These are phyloP conservation scores for Luvunga scandens DNA, from an alignment of 345 rosid species.

Conservation along the genomic window DNA sequence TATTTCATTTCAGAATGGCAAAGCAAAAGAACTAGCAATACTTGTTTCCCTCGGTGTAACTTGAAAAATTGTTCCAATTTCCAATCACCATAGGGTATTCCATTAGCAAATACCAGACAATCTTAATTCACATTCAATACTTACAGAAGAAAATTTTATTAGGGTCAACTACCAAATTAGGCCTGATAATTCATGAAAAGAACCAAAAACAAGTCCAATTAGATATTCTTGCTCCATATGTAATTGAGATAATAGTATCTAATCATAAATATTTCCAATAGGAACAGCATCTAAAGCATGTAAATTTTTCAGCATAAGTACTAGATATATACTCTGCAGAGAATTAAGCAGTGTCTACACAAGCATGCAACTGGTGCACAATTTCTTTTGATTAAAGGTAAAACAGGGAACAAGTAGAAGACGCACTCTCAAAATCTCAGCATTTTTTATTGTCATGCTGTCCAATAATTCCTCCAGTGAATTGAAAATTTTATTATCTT, in stretches of 20 bases:
- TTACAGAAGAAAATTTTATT: neutral
- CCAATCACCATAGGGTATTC: neutral
- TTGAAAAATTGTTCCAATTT: neutral
- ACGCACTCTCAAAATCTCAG: slow-evolving; percentile 48
- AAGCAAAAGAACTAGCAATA: neutral
- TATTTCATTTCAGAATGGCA: neutral
- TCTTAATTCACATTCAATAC: neutral
- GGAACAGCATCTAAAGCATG: neutral
- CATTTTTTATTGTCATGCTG: slow-evolving; percentile 35
- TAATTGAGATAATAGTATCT: neutral
- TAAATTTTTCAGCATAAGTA: neutral
- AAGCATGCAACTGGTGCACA: neutral
- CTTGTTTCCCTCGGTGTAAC: neutral
- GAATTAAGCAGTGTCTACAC: neutral
- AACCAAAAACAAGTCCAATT: neutral
- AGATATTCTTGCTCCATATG: neutral
- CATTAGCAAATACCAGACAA: neutral
- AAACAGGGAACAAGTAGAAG: slow-evolving; percentile 14
- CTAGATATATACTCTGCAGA: neutral
- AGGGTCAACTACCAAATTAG: neutral
- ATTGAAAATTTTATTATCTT: slow-evolving; percentile 55
- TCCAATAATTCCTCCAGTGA: slow-evolving; percentile 52
- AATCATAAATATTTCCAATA: neutral
- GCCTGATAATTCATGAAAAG: neutral
- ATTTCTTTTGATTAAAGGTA: slow-evolving; percentile 9